Evolutionary conservation across 1,139 yeast species (phyloP), one percentile per base, ranked within the genome.

Genomic region (Suhomyces ambrosiae): DNA sequence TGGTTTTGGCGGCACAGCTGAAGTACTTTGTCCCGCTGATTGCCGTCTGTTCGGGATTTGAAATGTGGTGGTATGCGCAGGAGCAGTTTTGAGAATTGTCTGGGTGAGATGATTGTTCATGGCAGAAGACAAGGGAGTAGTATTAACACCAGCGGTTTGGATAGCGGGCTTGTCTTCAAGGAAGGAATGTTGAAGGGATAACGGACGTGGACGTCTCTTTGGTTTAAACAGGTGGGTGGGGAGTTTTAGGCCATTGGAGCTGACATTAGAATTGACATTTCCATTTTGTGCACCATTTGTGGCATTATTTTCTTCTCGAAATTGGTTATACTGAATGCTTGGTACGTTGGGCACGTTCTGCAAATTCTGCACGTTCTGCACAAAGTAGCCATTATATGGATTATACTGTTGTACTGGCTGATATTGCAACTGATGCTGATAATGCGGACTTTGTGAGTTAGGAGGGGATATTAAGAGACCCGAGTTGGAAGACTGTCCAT

Each of bases 151-250:
- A 4, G 42, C 42, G 2, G 42, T 34, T 16, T 35, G 42, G n/a
- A 32, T 30, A 7, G 26, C 31, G 9, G 40, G 42, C 32, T 38
- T 45, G 23, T 38, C 37, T 10, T 35, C 32, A 13, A 40, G 39
- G 42, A 56, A 60, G 9, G 72, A 63, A 44, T 67, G 71, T 43
- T 54, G 66, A 35, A 71, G 60, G 10, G 70, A 52, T 36, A 71
- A 58, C 7, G 76, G 76, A 34, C 68, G 49, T 19, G 76, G 76
- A 45, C 76, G 56, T 46, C 70, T 53, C 39, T 67, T 69, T 8
- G 74, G 72, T 44, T 65, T 68, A 46, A 61, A 66, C 32, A 59
- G 55, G 42, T 53, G 58, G 7, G 52, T 44, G 3, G 69, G 67
- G 12, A 60, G 37, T 38, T 56, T 61, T 18, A 61, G 44, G 25